These are phyloP conservation scores for Triangularia setosa DNA, from an alignment of 2,329 filamentous ascomycete species.

Conservation along the genomic window DNA sequence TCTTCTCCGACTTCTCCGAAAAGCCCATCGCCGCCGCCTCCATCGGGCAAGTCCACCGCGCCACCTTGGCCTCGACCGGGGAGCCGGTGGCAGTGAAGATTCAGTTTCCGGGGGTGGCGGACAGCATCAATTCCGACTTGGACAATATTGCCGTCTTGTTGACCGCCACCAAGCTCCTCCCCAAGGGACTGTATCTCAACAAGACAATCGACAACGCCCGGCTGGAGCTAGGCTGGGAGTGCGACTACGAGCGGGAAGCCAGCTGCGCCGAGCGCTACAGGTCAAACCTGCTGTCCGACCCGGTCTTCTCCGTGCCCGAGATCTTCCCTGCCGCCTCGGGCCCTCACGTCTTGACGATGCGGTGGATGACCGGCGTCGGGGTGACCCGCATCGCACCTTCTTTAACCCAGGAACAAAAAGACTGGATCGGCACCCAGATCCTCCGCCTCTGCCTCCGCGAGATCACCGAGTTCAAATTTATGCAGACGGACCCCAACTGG, in stretches of 20 bases:
- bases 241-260: constrained; percentile 88
- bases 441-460: constrained; percentile 88
- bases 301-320: constrained; percentile 74
- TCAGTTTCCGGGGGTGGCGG: constrained; percentile 92
- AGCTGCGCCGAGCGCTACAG: constrained; percentile 73
- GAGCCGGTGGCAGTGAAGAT: constrained; percentile 88
- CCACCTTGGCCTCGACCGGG: constrained; percentile 70
- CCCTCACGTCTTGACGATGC: constrained; percentile 85
- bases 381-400: constrained; percentile 72
- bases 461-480: constrained; percentile 91
- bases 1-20: constrained; percentile 84
- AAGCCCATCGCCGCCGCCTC: constrained; percentile 91
- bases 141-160: constrained; percentile 90
- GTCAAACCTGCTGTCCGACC: constrained; percentile 60
- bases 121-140: constrained; percentile 93
- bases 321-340: constrained; percentile 78
- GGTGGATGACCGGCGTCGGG: constrained; percentile 79
- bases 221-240: constrained; percentile 92
- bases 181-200: constrained; percentile 88
- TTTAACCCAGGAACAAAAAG: constrained; percentile 77
- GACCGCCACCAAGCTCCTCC: constrained; percentile 83
- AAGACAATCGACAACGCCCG: constrained; percentile 97
- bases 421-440: constrained; percentile 96
- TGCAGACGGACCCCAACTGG: constrained; percentile 99
- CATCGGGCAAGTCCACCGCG: constrained; percentile 92